A percentile compares a stretch with the other conserved stretches of the same genome.
These are phyloP conservation scores for Meyerozyma guilliermondii DNA, from an alignment of 1,139 yeast genomes.

Conservation along the genomic window DNA sequence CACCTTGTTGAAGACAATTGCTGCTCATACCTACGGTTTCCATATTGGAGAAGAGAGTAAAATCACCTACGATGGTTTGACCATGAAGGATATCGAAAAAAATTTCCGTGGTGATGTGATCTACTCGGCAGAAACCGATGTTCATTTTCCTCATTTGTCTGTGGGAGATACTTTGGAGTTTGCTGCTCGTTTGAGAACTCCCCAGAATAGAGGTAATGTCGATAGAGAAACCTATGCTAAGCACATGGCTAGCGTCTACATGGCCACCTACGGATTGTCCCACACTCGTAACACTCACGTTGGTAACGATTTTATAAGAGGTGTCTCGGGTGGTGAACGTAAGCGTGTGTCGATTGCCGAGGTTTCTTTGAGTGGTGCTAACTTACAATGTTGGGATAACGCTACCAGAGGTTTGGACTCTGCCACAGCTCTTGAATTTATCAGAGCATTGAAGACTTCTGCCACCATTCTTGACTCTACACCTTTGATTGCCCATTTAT, in stretches of 20 bases:
- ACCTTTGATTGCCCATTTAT: constrained; percentile 23
- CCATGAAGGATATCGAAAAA: constrained; percentile 21
- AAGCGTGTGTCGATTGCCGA: constrained; percentile 62
- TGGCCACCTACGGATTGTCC: constrained; percentile 67
- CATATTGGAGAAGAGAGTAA: constrained; percentile 47
- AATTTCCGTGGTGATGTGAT: constrained; percentile 30
- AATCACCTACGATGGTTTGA: constrained; percentile 30
- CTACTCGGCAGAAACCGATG: constrained; percentile 23
- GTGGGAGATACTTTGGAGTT: constrained; percentile 25
- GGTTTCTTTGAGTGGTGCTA: constrained; percentile 54
- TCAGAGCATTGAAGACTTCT: constrained; percentile 22
- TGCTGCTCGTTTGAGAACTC: constrained; percentile 23
- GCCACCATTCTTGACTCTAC: constrained; percentile 20
- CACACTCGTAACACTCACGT: constrained; percentile 54
- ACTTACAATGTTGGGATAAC: constrained; percentile 67
- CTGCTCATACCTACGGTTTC: constrained; percentile 71
- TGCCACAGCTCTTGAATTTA: constrained; percentile 53
- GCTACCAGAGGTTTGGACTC: constrained; percentile 80
- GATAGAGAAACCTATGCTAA: constrained; percentile 53
- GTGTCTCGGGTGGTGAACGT: constrained; percentile 64
- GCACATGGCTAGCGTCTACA: constrained; percentile 59
- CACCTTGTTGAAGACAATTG: constrained; percentile 65
- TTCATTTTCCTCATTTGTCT: constrained; percentile 22
- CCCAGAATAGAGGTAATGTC: constrained; percentile 28
- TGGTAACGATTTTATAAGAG: constrained; percentile 58